Base-by-base conservation (phyloP, 2,329 filamentous ascomycete genomes). In the Nectriaceae sp. region DNA sequence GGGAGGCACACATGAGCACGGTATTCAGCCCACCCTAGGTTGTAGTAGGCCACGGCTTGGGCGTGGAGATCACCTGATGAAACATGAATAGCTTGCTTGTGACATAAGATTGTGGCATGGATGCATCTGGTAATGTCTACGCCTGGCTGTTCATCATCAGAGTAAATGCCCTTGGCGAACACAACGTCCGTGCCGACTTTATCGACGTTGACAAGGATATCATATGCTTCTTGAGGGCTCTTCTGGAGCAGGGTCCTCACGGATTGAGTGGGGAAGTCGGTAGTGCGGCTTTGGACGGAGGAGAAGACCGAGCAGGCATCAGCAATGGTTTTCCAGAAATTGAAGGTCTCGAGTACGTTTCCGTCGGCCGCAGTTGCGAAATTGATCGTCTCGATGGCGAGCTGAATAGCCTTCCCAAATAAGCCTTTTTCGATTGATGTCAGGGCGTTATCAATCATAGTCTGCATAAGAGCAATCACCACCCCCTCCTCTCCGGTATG, bases 21-120 rank as follows among this genome's bases (percentile, higher is more conserved):
- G 65, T 94, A 84, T 67, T 99, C 94, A 1, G 90, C 89, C 89
- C 92, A 97, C 36, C 94, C 94, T 16, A 99, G 76, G 62, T 99
- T 99, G 70, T 96, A 99, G 79, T 93, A 94, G 0, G 92, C 90
- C n/a, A 97, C 89, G 2, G 94, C 90, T 69, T 95, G 92, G 3
- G 93, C 92, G 66, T 97, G 89, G 6, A 83, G 67, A 63, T 99
- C 92, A 49, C 85, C 75, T 1, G 84, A 74, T 15, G 87, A 87
- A 33, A 85, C 80, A 57, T 88, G 74, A 13, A 97, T 85, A 6
- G 91, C 91, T 54, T 89, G 83, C 67, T 97, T 99, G 67, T 95
- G 89, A 5, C 90, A 88, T 16, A 97, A 73, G 21, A 97, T 89
- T 0, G 88, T 82, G 13, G 87, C 83, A 52, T 89, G 80, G 1